Evolutionary conservation across 2,329 filamentous ascomycete species (phyloP), one percentile per base, ranked within the genome.

Genomic region (Elsinoe perseae): DNA sequence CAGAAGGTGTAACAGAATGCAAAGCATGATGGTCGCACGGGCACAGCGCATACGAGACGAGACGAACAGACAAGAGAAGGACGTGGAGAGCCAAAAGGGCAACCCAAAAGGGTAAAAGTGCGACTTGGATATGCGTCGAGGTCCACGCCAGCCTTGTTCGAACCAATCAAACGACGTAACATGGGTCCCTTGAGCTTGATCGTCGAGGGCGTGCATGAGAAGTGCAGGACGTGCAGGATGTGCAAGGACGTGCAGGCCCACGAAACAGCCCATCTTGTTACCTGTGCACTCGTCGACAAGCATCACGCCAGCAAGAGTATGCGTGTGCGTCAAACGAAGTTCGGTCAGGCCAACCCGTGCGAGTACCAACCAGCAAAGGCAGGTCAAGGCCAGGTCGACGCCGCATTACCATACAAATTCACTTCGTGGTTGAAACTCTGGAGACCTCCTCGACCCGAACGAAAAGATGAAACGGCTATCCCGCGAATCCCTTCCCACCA

Each of bases 11-110:
- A 50, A n/a, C 44, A 50, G 16, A 25, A 44, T 12, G 6, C 40
- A 44, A 44, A 20, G 20, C 40, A 44, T 44, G 40, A 21, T 50
- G 14, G 12, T 30, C 25, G 44, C 44, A 50, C 44, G 44, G 27
- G 25, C 44, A 50, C 44, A 50, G 44, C 44, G 44, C 44, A 32
- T 50, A 32, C 44, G 25, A 30, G 25, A 30, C 44, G 44, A 50
- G 14, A 30, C 14, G 7, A n/a, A n/a, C 23, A 50, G 44, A n/a
- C 44, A 12, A 30, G 25, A 50, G 44, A 10, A 20, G 40, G 40
- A 44, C 3, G 4, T 18, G 32, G 32, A 43, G 21, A 20, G 36
- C 36, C 36, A 42, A 20, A 42, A 42, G n/a, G 36, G 12, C 16
- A 20, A 38, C 34, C n/a, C 20, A 20, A n/a, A 20, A 42, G 14